Conservation (phyloP, 2,329 filamentous ascomycete genomes). For the Apiospora rasikravindrae region DNA sequence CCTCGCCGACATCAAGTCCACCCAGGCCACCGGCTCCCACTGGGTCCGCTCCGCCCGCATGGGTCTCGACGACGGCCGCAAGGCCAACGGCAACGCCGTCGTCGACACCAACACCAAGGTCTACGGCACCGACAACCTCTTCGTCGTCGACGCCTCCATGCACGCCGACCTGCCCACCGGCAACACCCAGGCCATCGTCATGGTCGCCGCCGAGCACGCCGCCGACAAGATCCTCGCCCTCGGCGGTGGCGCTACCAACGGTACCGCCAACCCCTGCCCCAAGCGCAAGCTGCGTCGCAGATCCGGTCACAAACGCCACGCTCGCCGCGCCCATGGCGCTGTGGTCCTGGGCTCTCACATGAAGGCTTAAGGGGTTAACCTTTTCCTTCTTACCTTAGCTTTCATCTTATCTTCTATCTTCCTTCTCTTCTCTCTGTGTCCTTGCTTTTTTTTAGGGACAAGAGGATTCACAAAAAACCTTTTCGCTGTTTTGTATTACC, state of each 20-base stretch:
- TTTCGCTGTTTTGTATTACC: slow-evolving; percentile 1
- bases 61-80: slow-evolving; percentile 52
- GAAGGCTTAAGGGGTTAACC: not conserved
- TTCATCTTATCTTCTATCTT: not conserved
- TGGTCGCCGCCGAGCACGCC: slow-evolving; percentile 41
- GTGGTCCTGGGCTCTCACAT: not conserved
- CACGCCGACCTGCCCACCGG: slow-evolving; percentile 72
- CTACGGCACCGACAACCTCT: slow-evolving; percentile 71
- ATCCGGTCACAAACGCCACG: not conserved
- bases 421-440: too few species aligned
- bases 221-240: slow-evolving; percentile 38
- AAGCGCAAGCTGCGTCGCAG: not conserved
- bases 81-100: slow-evolving; percentile 57
- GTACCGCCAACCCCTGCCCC: not conserved
- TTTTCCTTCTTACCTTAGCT: not conserved
- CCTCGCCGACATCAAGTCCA: slow-evolving; percentile 24
- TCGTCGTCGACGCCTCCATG: slow-evolving; percentile 70
- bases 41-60: slow-evolving; percentile 25
- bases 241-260: not conserved
- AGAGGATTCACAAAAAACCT: not conserved
- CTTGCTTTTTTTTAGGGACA: not conserved
- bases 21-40: slow-evolving; percentile 25
- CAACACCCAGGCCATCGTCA: slow-evolving; percentile 53
- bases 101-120: slow-evolving; percentile 68
- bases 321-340: not conserved